A percentile compares a stretch with the other conserved stretches of the same genome.
These are phyloP conservation scores for Crepidotus variabilis DNA, from an alignment of 768 basidiomycete species.

Conservation along the genomic window DNA sequence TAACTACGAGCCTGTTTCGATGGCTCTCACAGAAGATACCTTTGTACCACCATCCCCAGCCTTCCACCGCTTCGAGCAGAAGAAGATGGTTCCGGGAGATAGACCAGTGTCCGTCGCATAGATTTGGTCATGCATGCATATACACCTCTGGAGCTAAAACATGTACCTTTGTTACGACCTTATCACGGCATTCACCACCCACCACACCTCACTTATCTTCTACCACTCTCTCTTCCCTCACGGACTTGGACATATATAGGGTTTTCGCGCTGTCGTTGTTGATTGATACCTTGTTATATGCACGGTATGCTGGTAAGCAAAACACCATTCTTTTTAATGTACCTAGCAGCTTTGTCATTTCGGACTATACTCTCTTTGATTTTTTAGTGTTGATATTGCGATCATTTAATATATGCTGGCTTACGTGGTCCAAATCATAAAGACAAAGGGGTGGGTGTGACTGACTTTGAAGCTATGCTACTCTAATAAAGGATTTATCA, in stretches of 20 bases:
- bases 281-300: background rate
- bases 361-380: slow-evolving; percentile 1
- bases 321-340: background rate
- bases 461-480: background rate
- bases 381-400: background rate
- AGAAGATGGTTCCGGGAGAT: slow-evolving; percentile 27
- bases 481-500: background rate
- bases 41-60: slow-evolving; percentile 57
- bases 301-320: background rate
- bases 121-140: slow-evolving; percentile 2
- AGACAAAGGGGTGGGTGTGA: background rate
- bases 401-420: background rate
- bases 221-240: background rate
- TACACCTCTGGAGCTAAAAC: background rate
- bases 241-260: background rate
- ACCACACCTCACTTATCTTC: background rate
- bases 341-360: slow-evolving; percentile 1
- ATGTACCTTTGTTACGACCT: background rate
- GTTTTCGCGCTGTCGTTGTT: background rate
- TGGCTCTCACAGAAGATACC: slow-evolving; percentile 57
- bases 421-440: background rate
- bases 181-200: background rate
- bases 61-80: slow-evolving; percentile 41
- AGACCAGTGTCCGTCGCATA: slow-evolving; percentile 44
- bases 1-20: slow-evolving; percentile 72